phyloP scores from a whole-genome alignment of 176 grass and related monocot species.

The Eremochloa ophiuroides region DNA sequence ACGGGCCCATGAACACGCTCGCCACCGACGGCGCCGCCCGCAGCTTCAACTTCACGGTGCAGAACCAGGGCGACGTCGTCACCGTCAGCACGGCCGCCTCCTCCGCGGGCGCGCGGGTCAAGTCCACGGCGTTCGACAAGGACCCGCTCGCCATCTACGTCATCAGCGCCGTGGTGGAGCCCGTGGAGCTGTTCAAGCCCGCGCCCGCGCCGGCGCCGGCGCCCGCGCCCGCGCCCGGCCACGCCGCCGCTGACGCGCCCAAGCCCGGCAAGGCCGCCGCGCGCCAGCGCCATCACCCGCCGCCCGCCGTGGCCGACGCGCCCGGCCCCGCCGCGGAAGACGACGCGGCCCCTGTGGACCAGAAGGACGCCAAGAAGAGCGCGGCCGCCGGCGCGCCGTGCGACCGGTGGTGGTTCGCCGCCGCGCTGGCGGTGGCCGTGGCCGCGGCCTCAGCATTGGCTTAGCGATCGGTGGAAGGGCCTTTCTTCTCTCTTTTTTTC shows the following conservation, averaged over 20 bases:
- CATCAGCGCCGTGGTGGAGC: slow-evolving; percentile 62
- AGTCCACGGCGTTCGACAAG: slow-evolving; percentile 38
- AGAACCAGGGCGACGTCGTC: slow-evolving; percentile 74
- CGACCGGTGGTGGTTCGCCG: slow-evolving; percentile 23
- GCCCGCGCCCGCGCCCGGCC: slow-evolving; percentile 18
- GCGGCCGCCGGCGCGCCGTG: slow-evolving; percentile 13
- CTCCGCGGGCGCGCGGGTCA: slow-evolving; percentile 25
- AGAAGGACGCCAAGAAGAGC: slow-evolving; percentile 47
- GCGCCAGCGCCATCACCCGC: background rate
- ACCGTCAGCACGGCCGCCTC: slow-evolving; percentile 50
- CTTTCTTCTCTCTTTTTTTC: background rate
- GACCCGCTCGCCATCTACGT: slow-evolving; percentile 63
- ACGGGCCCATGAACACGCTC: slow-evolving; percentile 85
- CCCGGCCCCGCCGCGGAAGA: slow-evolving; percentile 28
- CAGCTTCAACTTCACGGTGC: slow-evolving; percentile 76
- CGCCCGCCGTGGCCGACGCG: slow-evolving; percentile 36
- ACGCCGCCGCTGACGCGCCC: slow-evolving; percentile 34
- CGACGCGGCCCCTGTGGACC: slow-evolving; percentile 21
- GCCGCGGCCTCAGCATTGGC: slow-evolving; percentile 13
- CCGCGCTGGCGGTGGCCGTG: background rate
- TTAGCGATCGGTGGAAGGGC: background rate
- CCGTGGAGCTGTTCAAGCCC: slow-evolving; percentile 67
- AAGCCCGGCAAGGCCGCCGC: slow-evolving; percentile 26
- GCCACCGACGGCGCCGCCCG: slow-evolving; percentile 65
- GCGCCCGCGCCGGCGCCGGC: slow-evolving; percentile 22